These are phyloP conservation scores for Fragaria nilgerrensis DNA, from an alignment of 306 rosid species.

Conservation along the genomic window DNA sequence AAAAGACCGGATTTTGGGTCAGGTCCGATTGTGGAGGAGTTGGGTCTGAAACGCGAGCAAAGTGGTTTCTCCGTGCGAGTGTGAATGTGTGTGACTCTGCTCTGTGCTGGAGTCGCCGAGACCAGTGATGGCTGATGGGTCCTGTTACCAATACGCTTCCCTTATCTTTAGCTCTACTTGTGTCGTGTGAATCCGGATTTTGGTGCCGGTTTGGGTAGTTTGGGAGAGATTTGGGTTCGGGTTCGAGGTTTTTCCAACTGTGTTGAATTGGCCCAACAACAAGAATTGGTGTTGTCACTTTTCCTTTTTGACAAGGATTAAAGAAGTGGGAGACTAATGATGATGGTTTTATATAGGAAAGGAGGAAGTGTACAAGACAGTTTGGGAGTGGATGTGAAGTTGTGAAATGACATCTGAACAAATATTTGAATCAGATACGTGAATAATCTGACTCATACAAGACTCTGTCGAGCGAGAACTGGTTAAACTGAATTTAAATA, in stretches of 20 bases:
- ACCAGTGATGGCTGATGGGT: constrained; percentile 13
- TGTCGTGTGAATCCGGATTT: not conserved
- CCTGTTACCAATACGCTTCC: not conserved
- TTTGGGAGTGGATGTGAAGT: not conserved
- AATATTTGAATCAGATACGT: not conserved
- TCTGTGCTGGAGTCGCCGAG: not conserved
- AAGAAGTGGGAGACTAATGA: not conserved
- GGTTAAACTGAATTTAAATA: too few relatives aligned
- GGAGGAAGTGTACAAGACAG: not conserved
- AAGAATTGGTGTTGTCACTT: not conserved
- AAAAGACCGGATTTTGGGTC: not conserved
- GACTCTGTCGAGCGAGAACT: not conserved
- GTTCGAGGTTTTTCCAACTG: not conserved
- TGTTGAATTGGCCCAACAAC: constrained; percentile 3
- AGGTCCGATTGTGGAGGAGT: not conserved
- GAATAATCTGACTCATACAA: accelerated
- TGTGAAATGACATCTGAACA: not conserved
- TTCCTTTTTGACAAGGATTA: not conserved
- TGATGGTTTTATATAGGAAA: not conserved
- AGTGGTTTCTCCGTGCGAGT: not conserved
- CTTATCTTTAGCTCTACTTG: not conserved
- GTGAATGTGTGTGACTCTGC: not conserved
- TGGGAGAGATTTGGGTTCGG: not conserved
- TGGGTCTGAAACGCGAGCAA: not conserved
- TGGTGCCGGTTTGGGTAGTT: constrained; percentile 2